phyloP scores from a whole-genome alignment of 1,139 yeast species.

The Pneumocystis murina region DNA sequence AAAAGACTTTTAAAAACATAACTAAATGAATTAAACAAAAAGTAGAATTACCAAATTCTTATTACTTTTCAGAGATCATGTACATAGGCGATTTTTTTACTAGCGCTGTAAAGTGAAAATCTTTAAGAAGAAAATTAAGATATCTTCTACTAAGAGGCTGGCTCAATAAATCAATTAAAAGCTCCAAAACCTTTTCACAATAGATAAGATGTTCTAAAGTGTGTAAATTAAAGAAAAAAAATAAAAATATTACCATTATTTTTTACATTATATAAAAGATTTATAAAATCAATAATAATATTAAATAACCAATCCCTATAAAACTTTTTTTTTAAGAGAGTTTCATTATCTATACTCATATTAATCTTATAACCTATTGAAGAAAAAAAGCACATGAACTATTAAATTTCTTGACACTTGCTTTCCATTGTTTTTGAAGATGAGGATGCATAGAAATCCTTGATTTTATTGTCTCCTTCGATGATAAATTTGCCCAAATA shows the following conservation, averaged over 20 bases:
- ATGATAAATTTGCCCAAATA: constrained; percentile 25
- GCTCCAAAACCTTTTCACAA: constrained; percentile 10
- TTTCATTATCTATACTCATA: constrained; percentile 8
- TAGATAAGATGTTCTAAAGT: constrained; percentile 2
- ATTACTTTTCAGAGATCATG: constrained; percentile 1
- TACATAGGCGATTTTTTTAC: constrained; percentile 7
- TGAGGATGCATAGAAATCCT: constrained; percentile 15
- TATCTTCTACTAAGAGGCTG: constrained; percentile 32
- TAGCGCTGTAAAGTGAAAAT: constrained; percentile 18
- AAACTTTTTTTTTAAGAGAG: constrained; percentile 11
- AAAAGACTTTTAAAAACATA: constrained; percentile 10
- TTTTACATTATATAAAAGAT: not conserved
- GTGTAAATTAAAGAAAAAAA: not conserved
- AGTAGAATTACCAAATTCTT: not conserved
- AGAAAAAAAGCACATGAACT: constrained; percentile 5
- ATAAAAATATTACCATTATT: constrained; percentile 1
- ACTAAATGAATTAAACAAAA: not conserved
- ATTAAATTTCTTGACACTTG: constrained; percentile 16
- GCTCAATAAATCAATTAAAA: constrained; percentile 26
- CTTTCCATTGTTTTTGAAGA: constrained; percentile 20
- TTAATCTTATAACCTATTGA: not conserved
- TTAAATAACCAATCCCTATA: constrained; percentile 20
- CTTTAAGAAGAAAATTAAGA: constrained; percentile 25
- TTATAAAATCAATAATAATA: constrained; percentile 13
- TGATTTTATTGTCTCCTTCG: constrained; percentile 15